Conservation (phyloP, 257 asterid species). For the Handroanthus guayacan region DNA sequence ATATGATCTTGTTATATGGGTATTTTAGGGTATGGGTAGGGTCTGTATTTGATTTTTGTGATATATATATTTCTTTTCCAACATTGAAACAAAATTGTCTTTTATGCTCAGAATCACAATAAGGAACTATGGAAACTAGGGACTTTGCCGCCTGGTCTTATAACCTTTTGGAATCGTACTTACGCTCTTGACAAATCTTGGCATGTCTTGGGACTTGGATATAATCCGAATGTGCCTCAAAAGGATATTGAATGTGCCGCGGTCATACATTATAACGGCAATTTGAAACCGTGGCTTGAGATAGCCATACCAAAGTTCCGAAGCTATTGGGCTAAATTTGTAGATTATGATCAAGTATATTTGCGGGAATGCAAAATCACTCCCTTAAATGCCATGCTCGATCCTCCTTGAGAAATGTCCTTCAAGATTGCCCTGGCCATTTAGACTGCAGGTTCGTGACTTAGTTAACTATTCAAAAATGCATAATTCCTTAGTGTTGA, state of each 20-base stretch:
- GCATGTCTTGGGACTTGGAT: slow-evolving; percentile 97
- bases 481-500: slow-evolving; percentile 26
- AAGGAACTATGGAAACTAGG: slow-evolving; percentile 92
- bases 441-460: slow-evolving; percentile 19
- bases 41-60: neutral
- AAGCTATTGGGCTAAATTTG: slow-evolving; percentile 72
- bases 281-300: slow-evolving; percentile 98
- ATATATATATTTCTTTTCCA: neutral
- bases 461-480: neutral
- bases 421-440: neutral
- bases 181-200: slow-evolving; percentile 74
- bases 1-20: no score
- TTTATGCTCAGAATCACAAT: slow-evolving; percentile 70
- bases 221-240: slow-evolving; percentile 67
- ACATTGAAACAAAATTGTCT: slow-evolving; percentile 5
- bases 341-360: slow-evolving; percentile 72
- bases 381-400: slow-evolving; percentile 45
- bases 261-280: slow-evolving; percentile 85
- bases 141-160: slow-evolving; percentile 91
- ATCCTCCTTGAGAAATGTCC: slow-evolving; percentile 1
- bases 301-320: slow-evolving; percentile 82
- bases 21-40: no score
- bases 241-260: slow-evolving; percentile 88
- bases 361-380: slow-evolving; percentile 88
- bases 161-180: slow-evolving; percentile 86